Base-by-base conservation (phyloP, 1,139 yeast genomes). In the Arxiozyma heterogenica region DNA sequence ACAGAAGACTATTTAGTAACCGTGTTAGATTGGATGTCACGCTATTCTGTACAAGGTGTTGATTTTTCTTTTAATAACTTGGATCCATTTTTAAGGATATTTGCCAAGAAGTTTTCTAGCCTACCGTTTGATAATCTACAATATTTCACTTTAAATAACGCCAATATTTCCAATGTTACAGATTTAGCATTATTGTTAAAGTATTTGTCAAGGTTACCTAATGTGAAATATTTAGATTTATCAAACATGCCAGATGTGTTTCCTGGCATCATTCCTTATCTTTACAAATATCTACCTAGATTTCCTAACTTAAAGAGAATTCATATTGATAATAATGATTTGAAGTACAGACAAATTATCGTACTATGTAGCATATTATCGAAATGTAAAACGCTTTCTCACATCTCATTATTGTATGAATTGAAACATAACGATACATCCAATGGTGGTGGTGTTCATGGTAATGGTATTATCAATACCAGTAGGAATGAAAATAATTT, bases 11-110 rank as follows among this genome's bases (percentile, higher is more conserved):
- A 88, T 59, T 72, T 86, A 15, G 70, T 75, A 49, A 69, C 77
- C 25, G 70, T 90, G 34, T 76, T 82, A 21, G 71, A 79, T 51
- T 87, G 95, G 93, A 75, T 86, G 48, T 74, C 81, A 3, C 65
- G 71, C 38, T 76, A 77, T 9, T 67, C 71, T 20, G 82, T 91
- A 65, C 82, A 84, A 59, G 97, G 97, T 1, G 78, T 91, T 23
- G 96, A 90, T 72, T 71, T 90, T 50, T 95, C 93, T 1, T 90
- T 85, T 60, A 90, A 90, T 67, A 88, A 86, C 65, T 70, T 90
- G 58, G 62, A 76, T 6, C 80, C 80, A 4, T 80, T 80, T 61
- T 68, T 81, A 58, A 72, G 71, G 55, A 77, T 79, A 23, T 54
- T 70, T 61, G 64, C 69, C 44, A 61, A 67, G 46, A 61, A 61